Percentiles rank a stretch among this genome's conserved stretches.
These are phyloP conservation scores for Amylocarpus encephaloides DNA, from an alignment of 2,329 filamentous ascomycete species.

Conservation along the genomic window DNA sequence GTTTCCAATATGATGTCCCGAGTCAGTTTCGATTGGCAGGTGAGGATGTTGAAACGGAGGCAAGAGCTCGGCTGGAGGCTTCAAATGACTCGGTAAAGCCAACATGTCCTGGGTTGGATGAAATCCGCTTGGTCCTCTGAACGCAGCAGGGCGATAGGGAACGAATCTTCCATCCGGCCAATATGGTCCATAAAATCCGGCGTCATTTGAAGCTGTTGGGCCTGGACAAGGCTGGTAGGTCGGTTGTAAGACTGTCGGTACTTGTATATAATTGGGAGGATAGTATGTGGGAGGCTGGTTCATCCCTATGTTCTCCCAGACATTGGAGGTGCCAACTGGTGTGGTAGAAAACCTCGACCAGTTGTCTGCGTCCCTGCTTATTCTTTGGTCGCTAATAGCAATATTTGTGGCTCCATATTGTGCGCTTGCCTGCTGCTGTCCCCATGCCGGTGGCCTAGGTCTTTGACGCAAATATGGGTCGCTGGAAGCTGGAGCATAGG, in stretches of 20 bases:
- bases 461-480: slow-evolving; percentile 16
- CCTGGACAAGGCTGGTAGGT: slow-evolving; percentile 50
- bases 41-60: slow-evolving; percentile 12
- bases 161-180: slow-evolving; percentile 53
- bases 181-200: slow-evolving; percentile 53
- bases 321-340: slow-evolving; percentile 17
- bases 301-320: slow-evolving; percentile 22
- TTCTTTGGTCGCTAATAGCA: slow-evolving; percentile 7
- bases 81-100: slow-evolving; percentile 9
- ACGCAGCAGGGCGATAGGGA: slow-evolving; percentile 51
- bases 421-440: slow-evolving; percentile 22
- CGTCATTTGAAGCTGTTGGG: slow-evolving; percentile 51
- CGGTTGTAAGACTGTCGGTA: slow-evolving; percentile 54
- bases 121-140: slow-evolving; percentile 44
- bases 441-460: slow-evolving; percentile 20
- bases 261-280: slow-evolving; percentile 38
- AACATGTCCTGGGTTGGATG: slow-evolving; percentile 7
- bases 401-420: slow-evolving; percentile 8
- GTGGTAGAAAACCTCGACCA: slow-evolving; percentile 22
- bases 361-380: slow-evolving; percentile 13
- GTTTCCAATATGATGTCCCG: slow-evolving; percentile 2
- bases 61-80: slow-evolving; percentile 9
- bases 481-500: slow-evolving; percentile 8
- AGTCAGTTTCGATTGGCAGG: slow-evolving; percentile 9
- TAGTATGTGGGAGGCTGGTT: slow-evolving; percentile 24